A percentile compares a stretch with the other conserved stretches of the same genome.
Conservation (phyloP, 495 filamentous ascomycete genomes). For the Aspergillus taichungensis region DNA sequence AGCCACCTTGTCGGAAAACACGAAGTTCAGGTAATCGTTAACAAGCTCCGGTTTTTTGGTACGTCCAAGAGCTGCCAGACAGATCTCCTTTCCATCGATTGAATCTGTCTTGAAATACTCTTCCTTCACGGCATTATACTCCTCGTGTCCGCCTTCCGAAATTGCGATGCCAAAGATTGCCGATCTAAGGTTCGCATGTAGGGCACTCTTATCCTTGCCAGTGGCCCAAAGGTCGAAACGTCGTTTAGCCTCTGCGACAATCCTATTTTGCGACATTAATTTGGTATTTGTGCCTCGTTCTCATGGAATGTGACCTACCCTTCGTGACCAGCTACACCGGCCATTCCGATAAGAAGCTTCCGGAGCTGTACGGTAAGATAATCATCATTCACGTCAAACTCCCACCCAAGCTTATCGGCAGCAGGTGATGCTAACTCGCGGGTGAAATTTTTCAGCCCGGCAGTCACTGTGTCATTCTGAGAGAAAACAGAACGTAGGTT, state of each 20-base stretch:
- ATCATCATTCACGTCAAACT: slow-evolving; percentile 64
- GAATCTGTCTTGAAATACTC: slow-evolving; percentile 75
- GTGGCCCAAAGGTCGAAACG: slow-evolving; percentile 68
- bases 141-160: slow-evolving; percentile 51
- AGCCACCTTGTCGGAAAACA: slow-evolving; percentile 68
- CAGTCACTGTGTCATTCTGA: slow-evolving; percentile 44
- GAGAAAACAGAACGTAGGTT: slow-evolving; percentile 59
- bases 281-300: not conserved
- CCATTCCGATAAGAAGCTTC: slow-evolving; percentile 65
- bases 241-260: slow-evolving; percentile 58
- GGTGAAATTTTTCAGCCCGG: slow-evolving; percentile 65
- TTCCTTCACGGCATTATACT: slow-evolving; percentile 67
- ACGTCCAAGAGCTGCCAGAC: slow-evolving; percentile 66
- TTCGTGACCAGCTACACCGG: slow-evolving; percentile 64
- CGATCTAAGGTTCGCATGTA: slow-evolving; percentile 71
- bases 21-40: slow-evolving; percentile 61
- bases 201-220: slow-evolving; percentile 53
- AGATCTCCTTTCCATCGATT: slow-evolving; percentile 84
- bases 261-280: slow-evolving; percentile 35
- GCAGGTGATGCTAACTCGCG: slow-evolving; percentile 61
- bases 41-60: slow-evolving; percentile 60
- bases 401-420: slow-evolving; percentile 77
- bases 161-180: slow-evolving; percentile 76
- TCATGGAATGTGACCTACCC: slow-evolving; percentile 37
- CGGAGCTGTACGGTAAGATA: slow-evolving; percentile 75